These are phyloP conservation scores for Durio zibethinus DNA, from an alignment of 345 rosid species.

Conservation along the genomic window DNA sequence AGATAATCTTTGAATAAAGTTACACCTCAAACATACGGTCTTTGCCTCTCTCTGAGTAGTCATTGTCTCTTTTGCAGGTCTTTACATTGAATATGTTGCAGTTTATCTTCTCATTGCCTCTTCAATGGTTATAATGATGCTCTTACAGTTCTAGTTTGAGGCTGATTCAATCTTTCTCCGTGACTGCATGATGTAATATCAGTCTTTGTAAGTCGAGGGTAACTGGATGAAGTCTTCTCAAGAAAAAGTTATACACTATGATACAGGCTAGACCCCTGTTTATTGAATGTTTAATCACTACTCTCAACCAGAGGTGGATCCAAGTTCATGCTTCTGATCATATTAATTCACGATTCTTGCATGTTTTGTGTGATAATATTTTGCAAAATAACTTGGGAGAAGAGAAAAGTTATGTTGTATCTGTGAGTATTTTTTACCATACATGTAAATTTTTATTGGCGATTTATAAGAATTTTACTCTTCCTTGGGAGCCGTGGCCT, in stretches of 20 bases:
- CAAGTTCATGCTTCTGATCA: constrained; percentile 22
- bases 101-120: constrained; percentile 30
- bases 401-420: constrained; percentile 17
- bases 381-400: constrained; percentile 33
- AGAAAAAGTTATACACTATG: background rate
- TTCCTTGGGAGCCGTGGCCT: background rate
- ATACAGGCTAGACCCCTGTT: background rate
- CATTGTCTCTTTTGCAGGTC: constrained; percentile 40
- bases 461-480: background rate
- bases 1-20: background rate
- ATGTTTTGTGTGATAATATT: constrained; percentile 31
- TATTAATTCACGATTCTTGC: constrained; percentile 44
- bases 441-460: constrained; percentile 25
- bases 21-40: background rate
- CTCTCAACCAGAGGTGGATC: constrained; percentile 10
- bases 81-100: constrained; percentile 31
- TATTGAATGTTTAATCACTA: background rate
- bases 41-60: background rate
- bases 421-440: background rate
- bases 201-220: constrained; percentile 15
- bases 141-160: constrained; percentile 21
- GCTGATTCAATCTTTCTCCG: background rate
- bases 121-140: constrained; percentile 32
- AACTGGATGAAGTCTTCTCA: constrained; percentile 1
- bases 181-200: background rate